These are phyloP conservation scores for Sporothrix curviconia DNA, from an alignment of 2,329 filamentous ascomycete genomes.

Conservation along the genomic window DNA sequence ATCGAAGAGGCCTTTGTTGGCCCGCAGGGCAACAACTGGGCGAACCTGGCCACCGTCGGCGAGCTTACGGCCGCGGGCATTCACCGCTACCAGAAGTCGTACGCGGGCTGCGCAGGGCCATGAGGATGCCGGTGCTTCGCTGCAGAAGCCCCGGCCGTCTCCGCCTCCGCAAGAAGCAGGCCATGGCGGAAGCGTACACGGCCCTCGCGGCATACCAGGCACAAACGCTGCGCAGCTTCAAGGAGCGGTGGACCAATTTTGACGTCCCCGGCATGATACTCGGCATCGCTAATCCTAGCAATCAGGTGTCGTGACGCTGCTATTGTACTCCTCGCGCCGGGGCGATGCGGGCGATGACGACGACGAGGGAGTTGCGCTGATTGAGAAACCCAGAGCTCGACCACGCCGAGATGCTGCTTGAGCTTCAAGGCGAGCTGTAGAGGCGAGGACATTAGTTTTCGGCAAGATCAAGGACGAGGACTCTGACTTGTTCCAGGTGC, in stretches of 20 bases:
- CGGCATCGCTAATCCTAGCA: constrained; percentile 67
- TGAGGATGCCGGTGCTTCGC: constrained; percentile 51
- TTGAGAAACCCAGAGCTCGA: constrained; percentile 54
- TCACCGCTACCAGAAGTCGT: constrained; percentile 79
- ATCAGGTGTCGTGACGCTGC: constrained; percentile 59
- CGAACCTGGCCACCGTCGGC: constrained; percentile 70
- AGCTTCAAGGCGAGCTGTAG: constrained; percentile 34
- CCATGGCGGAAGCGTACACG: constrained; percentile 39
- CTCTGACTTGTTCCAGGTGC: constrained; percentile 48
- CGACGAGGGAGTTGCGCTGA: constrained; percentile 24
- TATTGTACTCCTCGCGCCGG: constrained; percentile 63
- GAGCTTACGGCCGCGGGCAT: constrained; percentile 78
- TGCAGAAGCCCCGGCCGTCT: constrained; percentile 43
- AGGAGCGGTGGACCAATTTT: constrained; percentile 84
- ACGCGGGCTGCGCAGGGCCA: constrained; percentile 67
- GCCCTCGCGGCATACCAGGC: constrained; percentile 69
- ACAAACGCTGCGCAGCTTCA: constrained; percentile 72
- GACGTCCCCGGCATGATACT: constrained; percentile 79
- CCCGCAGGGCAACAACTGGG: constrained; percentile 60
- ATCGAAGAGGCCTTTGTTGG: constrained; percentile 92
- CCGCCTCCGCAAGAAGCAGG: constrained; percentile 29
- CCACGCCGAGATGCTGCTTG: constrained; percentile 51
- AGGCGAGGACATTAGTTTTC: neutral
- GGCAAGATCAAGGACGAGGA: constrained; percentile 46
- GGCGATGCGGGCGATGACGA: constrained; percentile 39